Percentiles rank a stretch among this genome's conserved stretches.
Evolutionary conservation across 139 green algal species (phyloP).

Genomic region (Spirogloea muscicola): DNA sequence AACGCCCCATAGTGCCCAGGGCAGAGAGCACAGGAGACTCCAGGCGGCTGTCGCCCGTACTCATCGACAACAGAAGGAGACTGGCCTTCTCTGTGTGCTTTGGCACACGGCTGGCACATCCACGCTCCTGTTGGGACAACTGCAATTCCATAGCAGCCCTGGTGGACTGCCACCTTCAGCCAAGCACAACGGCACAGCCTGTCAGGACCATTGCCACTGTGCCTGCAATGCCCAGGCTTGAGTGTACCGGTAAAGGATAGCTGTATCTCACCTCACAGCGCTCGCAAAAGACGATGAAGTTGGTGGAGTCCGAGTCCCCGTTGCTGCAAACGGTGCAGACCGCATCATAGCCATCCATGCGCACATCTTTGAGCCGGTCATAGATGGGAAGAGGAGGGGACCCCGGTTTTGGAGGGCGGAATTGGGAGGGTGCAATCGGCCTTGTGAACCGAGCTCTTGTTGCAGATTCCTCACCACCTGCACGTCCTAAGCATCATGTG

Average conservation of each 20-base stretch:
- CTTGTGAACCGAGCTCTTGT: background rate
- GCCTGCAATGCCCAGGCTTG: conserved; percentile 3
- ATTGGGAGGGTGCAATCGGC: no score
- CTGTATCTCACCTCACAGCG: conserved; percentile 36
- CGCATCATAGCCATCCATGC: background rate
- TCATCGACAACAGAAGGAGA: background rate
- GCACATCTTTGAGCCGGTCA: no score
- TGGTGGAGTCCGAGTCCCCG: conserved; percentile 33
- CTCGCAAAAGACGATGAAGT: conserved; percentile 52
- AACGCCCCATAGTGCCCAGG: conserved; percentile 19
- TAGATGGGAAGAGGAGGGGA: no score
- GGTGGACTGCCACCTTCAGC: conserved; percentile 51
- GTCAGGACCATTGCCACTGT: background rate
- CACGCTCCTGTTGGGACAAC: conserved; percentile 50
- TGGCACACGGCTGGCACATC: conserved; percentile 40
- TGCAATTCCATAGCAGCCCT: conserved; percentile 59
- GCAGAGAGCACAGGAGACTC: conserved; percentile 34
- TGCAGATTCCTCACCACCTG: background rate
- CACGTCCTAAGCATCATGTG: background rate
- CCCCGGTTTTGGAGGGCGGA: no score
- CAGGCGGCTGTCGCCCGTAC: background rate
- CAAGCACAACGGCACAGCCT: no score
- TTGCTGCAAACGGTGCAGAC: conserved; percentile 46
- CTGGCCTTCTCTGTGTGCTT: background rate
- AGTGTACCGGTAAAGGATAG: background rate